Base-by-base conservation (phyloP, 1,284 basidiomycete species). In the Irpex sp. region DNA sequence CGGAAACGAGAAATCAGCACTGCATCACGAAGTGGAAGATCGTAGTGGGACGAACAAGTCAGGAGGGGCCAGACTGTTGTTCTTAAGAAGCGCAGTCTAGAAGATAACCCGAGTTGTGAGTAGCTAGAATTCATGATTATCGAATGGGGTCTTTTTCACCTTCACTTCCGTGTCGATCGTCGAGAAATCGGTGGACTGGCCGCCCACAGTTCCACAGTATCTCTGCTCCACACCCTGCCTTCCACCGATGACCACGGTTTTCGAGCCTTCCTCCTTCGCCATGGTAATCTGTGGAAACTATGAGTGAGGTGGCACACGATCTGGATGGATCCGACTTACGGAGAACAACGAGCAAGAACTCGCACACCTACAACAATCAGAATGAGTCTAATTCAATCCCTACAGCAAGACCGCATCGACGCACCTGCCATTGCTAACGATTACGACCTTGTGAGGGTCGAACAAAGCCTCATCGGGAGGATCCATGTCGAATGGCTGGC, bases 321-420 rank as follows among this genome's bases (percentile, higher is more conserved):
- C 13, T 52, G 13, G 5, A 44, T 51, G 17, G 4, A 17, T 19
- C 17, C 7, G 17, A 67, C 76, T 59, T 68, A 85, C 84, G 63
- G 81, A 82, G 73, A 86, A 86, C 44, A 87, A 71, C 4, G 85
- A 81, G 72, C 86, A 87, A n/a, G 85, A 86, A 68, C 83, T 85
- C 36, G 76, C 76, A 63, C 77, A 78, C 61, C 77, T 51, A 17
- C 15, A 51, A 51, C 7, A 73, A 58, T 62, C 62, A 52, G 44
- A n/a, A 38, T 51, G 51, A 31, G 59, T 19, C 48, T 37, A 58
- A 57, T 13, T 15, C 59, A 51, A 52, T 57, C 44, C n/a, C 15
- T 57, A 17, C 15, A 56, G 52, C 17, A 21, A 63, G 40, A 58
- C 51, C 38, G 36, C 21, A 11, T 65, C 72, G 79, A 51, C 17